Percentiles rank a stretch among this genome's conserved stretches.
phyloP scores from a whole-genome alignment of 768 basidiomycete species.

The Russula dissimulans region DNA sequence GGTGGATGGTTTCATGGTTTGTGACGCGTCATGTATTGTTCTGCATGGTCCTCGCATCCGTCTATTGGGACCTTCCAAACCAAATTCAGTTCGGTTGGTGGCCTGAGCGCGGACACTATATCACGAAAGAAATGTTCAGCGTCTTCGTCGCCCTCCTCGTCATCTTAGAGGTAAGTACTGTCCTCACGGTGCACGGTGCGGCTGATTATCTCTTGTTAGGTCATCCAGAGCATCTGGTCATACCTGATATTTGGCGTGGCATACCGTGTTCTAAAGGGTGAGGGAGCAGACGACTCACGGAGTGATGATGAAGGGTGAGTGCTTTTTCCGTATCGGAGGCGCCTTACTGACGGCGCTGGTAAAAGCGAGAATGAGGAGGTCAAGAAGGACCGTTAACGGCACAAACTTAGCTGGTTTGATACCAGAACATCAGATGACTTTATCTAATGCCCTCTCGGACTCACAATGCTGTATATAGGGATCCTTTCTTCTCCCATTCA shows the following conservation, averaged over 20 bases:
- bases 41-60: slow-evolving; percentile 55
- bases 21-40: slow-evolving; percentile 83
- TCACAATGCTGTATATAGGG: slow-evolving; percentile 2
- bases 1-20: slow-evolving; percentile 87
- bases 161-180: slow-evolving; percentile 47
- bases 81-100: slow-evolving; percentile 51
- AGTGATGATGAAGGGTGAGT: slow-evolving; percentile 75
- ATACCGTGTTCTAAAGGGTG: slow-evolving; percentile 66
- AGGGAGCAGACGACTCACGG: slow-evolving; percentile 72
- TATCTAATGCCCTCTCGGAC: slow-evolving; percentile 2
- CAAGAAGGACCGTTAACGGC: slow-evolving; percentile 27
- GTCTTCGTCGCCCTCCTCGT: slow-evolving; percentile 49
- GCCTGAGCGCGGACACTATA: slow-evolving; percentile 46
- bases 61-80: slow-evolving; percentile 40
- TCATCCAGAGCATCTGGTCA: slow-evolving; percentile 80
- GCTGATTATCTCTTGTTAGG: slow-evolving; percentile 30
- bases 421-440: neutral
- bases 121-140: slow-evolving; percentile 36
- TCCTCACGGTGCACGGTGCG: neutral
- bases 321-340: slow-evolving; percentile 1
- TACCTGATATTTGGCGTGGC: slow-evolving; percentile 76
- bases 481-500: neutral
- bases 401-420: neutral
- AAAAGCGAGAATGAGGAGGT: slow-evolving; percentile 23
- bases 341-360: neutral